These are phyloP conservation scores for Hypholoma sublateritium DNA, from an alignment of 768 basidiomycete species.

Conservation along the genomic window DNA sequence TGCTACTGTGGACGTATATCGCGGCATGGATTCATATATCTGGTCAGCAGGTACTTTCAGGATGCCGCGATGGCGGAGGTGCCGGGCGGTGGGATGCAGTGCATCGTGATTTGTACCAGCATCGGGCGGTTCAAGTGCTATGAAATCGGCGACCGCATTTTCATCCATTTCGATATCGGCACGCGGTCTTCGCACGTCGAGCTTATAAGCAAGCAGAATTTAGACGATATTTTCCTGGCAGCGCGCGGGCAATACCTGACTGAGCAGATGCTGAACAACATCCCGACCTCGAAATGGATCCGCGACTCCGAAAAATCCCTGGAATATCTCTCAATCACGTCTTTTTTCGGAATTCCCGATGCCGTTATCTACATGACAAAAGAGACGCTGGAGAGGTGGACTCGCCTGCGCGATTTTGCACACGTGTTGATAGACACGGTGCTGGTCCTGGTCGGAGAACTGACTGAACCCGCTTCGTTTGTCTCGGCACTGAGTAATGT, in stretches of 20 bases:
- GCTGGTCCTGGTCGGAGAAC: background rate
- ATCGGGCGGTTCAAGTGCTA: constrained; percentile 12
- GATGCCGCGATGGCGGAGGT: constrained; percentile 5
- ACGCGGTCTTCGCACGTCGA: constrained; percentile 8
- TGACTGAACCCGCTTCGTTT: constrained; percentile 10
- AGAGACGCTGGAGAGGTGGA: constrained; percentile 6
- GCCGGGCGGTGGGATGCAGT: background rate
- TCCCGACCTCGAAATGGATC: constrained; percentile 3
- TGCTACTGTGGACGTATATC: constrained; percentile 15
- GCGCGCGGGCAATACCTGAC: constrained; percentile 7
- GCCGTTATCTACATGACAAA: constrained; percentile 10
- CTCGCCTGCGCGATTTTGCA: constrained; percentile 3
- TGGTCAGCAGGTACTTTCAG: constrained; percentile 11
- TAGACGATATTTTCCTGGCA: constrained; percentile 7
- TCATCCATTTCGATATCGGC: constrained; percentile 10
- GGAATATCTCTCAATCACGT: background rate
- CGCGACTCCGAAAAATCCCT: constrained; percentile 1
- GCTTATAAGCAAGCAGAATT: constrained; percentile 5
- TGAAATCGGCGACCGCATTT: constrained; percentile 9
- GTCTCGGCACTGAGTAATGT: constrained; percentile 2
- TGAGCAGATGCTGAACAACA: background rate
- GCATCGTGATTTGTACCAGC: constrained; percentile 7
- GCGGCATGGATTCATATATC: constrained; percentile 9
- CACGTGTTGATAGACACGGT: constrained; percentile 1
- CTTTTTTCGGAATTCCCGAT: constrained; percentile 10